Conservation (phyloP, 495 filamentous ascomycete genomes). For the Mytilinidion resinicola region DNA sequence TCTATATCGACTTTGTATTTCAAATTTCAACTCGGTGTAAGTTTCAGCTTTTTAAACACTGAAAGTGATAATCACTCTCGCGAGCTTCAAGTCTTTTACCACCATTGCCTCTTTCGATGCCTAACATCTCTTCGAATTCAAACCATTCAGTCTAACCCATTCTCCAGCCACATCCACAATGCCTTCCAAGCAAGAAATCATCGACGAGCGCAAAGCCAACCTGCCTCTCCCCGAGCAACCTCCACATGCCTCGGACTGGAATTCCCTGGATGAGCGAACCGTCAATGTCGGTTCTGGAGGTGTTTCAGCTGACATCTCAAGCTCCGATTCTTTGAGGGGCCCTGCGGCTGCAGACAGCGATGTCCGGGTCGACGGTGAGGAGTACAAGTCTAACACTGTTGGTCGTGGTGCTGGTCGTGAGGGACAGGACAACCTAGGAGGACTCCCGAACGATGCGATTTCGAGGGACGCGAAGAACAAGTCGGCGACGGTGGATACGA, state of each 20-base stretch:
- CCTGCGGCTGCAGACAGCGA: constrained; percentile 58
- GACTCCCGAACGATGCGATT: constrained; percentile 38
- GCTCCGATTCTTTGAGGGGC: constrained; percentile 49
- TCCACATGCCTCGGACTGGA: constrained; percentile 66
- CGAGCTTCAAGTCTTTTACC: no score
- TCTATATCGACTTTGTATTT: no score
- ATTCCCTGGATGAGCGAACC: constrained; percentile 59
- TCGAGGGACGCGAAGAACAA: constrained; percentile 30
- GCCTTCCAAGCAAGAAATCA: constrained; percentile 51
- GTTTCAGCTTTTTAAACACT: no score
- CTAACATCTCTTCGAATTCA: not conserved
- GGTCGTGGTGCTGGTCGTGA: constrained; percentile 32
- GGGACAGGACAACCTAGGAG: constrained; percentile 28
- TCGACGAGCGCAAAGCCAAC: constrained; percentile 60
- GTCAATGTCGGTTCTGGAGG: constrained; percentile 64
- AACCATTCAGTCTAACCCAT: not conserved
- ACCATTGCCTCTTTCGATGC: not conserved
- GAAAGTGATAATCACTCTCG: no score
- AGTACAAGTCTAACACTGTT: constrained; percentile 27
- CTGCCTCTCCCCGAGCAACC: constrained; percentile 75
- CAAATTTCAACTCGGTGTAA: no score
- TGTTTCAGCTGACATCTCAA: constrained; percentile 46
- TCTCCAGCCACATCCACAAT: constrained; percentile 1
- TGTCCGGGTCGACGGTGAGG: constrained; percentile 42
- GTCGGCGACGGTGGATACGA: constrained; percentile 31